A percentile compares a stretch with the other conserved stretches of the same genome.
These are phyloP conservation scores for Erodium moschatum DNA, from an alignment of 441 rosid species.

Conservation along the genomic window DNA sequence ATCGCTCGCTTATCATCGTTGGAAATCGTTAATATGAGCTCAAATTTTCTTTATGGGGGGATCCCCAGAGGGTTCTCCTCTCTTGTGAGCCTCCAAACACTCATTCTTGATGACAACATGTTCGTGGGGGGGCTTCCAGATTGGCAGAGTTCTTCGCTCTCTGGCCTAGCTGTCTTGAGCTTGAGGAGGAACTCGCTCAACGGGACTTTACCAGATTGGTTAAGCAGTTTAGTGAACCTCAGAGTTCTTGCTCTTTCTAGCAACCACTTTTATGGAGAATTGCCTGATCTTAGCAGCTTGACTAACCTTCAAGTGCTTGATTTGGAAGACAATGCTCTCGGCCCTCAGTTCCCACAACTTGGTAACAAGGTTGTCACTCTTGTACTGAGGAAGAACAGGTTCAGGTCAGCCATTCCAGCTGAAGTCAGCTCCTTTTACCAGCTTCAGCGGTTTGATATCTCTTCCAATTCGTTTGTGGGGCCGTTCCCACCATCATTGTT, in stretches of 20 bases:
- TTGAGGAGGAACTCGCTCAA: conserved; percentile 60
- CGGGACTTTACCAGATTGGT: conserved; percentile 59
- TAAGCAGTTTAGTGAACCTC: conserved; percentile 53
- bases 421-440: conserved; percentile 53
- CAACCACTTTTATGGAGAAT: conserved; percentile 54
- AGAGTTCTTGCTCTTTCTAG: conserved; percentile 70
- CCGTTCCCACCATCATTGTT: conserved; percentile 56
- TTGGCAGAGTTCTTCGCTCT: conserved; percentile 47
- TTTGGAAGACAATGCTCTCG: conserved; percentile 68
- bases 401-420: conserved; percentile 62
- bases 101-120: conserved; percentile 76
- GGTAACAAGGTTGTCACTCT: conserved; percentile 62
- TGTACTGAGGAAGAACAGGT: conserved; percentile 66
- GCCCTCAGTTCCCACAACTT: conserved; percentile 63
- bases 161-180: conserved; percentile 60
- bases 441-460: conserved; percentile 71
- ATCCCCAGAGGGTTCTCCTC: conserved; percentile 61
- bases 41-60: conserved; percentile 59
- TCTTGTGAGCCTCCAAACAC: conserved; percentile 52
- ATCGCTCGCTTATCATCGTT: conserved; percentile 49
- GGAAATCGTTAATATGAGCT: conserved; percentile 77
- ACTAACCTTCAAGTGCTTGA: conserved; percentile 82
- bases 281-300: conserved; percentile 62
- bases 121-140: conserved; percentile 53
- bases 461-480: conserved; percentile 65